phyloP scores from a whole-genome alignment of 169 alveolate genomes.

The Eimeria praecox region DNA sequence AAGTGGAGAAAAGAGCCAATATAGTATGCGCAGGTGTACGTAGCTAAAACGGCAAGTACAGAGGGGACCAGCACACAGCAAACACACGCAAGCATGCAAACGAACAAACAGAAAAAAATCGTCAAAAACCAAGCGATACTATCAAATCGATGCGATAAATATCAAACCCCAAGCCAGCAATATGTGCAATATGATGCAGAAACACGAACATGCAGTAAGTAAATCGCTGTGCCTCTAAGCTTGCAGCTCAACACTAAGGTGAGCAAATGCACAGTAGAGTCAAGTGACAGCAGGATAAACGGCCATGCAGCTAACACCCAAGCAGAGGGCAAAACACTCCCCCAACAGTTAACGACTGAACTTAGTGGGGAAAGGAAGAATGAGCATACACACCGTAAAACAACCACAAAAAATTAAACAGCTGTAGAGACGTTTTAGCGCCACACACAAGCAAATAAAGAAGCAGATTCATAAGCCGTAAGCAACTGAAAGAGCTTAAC shows the following conservation, averaged over 20 bases:
- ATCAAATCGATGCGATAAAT: neutral
- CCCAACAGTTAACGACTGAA: neutral
- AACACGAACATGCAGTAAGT: neutral
- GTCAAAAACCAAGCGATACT: neutral
- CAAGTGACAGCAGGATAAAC: too few relatives aligned
- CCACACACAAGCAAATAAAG: neutral
- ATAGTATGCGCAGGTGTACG: neutral
- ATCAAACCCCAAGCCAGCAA: neutral
- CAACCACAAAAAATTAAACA: too few relatives aligned
- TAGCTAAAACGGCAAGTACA: neutral
- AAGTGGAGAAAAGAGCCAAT: neutral
- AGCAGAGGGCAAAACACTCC: neutral
- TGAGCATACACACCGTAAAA: neutral
- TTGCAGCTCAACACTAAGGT: neutral
- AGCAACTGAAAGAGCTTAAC: neutral
- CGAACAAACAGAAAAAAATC: neutral
- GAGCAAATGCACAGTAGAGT: too few relatives aligned
- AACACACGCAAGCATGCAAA: conserved; percentile 80
- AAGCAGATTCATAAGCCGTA: neutral
- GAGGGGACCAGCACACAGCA: neutral
- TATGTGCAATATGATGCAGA: neutral
- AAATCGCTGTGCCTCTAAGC: neutral
- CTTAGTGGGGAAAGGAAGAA: neutral
- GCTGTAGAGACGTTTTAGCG: neutral
- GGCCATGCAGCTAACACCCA: neutral